A percentile compares a stretch with the other conserved stretches of the same genome.
Conservation (phyloP, 495 filamentous ascomycete genomes). For the Podospora fimiseda region DNA sequence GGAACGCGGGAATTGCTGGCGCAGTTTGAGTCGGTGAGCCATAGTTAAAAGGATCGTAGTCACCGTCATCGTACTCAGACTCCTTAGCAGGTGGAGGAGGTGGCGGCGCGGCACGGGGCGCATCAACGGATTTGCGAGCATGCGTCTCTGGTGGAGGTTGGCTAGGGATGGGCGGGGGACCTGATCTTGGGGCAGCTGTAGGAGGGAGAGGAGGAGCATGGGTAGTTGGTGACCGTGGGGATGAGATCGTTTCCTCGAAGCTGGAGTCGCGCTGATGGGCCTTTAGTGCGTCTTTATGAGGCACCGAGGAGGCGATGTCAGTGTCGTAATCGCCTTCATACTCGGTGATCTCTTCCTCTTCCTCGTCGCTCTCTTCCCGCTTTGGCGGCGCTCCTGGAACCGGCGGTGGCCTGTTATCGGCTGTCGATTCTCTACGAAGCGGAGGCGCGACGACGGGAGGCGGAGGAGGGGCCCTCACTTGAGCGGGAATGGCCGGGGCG, state of each 20-base stretch:
- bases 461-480: conserved; percentile 68
- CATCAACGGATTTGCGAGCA: conserved; percentile 36
- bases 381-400: conserved; percentile 25
- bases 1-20: conserved; percentile 34
- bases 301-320: conserved; percentile 84
- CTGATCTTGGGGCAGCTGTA: conserved; percentile 38
- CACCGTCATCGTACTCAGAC: conserved; percentile 53
- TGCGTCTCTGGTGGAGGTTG: conserved; percentile 47
- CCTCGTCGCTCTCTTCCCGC: conserved; percentile 47
- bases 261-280: conserved; percentile 72
- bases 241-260: conserved; percentile 44
- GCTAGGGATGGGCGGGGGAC: conserved; percentile 54
- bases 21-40: conserved; percentile 33
- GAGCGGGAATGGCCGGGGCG: conserved; percentile 45
- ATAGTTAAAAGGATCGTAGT: conserved; percentile 72
- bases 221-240: conserved; percentile 41
- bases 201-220: conserved; percentile 41
- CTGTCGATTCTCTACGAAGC: conserved; percentile 55
- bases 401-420: conserved; percentile 36
- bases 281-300: conserved; percentile 87
- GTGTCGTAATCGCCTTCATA: conserved; percentile 99
- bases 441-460: conserved; percentile 54
- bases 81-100: conserved; percentile 51
- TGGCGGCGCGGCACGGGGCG: conserved; percentile 61
- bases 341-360: conserved; percentile 77